A percentile compares a stretch with the other conserved stretches of the same genome.
These are phyloP conservation scores for Vachellia collinsii DNA, from an alignment of 306 rosid species.

Conservation along the genomic window DNA sequence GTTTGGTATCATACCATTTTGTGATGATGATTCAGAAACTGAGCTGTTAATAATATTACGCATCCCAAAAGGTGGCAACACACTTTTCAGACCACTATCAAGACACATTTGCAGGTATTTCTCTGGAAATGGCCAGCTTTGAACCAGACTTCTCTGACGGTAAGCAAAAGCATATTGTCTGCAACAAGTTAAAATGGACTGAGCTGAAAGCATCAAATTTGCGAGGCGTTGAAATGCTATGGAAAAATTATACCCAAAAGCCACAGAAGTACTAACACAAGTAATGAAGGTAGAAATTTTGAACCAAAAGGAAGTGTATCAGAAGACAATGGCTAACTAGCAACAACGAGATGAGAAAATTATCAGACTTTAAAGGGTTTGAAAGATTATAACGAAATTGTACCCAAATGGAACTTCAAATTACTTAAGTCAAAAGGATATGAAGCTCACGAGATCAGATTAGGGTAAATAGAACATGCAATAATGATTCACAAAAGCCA, in stretches of 20 bases:
- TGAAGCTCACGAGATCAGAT: slow-evolving; percentile 24
- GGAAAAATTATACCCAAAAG: not conserved
- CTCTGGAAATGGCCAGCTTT: slow-evolving; percentile 65
- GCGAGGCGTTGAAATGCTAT: not conserved
- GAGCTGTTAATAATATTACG: slow-evolving; percentile 6
- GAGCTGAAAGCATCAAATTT: slow-evolving; percentile 7
- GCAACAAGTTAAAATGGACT: slow-evolving; percentile 24
- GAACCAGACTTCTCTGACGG: slow-evolving; percentile 47
- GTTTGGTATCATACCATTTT: slow-evolving; percentile 30
- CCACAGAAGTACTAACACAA: not conserved
- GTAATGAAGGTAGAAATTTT: not conserved
- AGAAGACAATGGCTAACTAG: not conserved
- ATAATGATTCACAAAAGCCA: slow-evolving; percentile 25
- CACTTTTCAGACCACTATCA: slow-evolving; percentile 49
- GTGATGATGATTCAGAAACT: slow-evolving; percentile 37
- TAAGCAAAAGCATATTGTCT: slow-evolving; percentile 58
- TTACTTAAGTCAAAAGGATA: not conserved
- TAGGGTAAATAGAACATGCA: slow-evolving; percentile 40
- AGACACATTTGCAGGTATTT: slow-evolving; percentile 55
- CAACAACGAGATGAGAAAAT: slow-evolving; percentile 7
- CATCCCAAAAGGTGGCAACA: slow-evolving; percentile 55
- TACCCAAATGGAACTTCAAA: slow-evolving; percentile 7
- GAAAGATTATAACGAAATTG: not conserved
- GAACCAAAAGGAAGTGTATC: not conserved
- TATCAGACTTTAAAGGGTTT: not conserved